Conservation (phyloP, 805 yeast species). For the Sugiyamaella smithiae region DNA sequence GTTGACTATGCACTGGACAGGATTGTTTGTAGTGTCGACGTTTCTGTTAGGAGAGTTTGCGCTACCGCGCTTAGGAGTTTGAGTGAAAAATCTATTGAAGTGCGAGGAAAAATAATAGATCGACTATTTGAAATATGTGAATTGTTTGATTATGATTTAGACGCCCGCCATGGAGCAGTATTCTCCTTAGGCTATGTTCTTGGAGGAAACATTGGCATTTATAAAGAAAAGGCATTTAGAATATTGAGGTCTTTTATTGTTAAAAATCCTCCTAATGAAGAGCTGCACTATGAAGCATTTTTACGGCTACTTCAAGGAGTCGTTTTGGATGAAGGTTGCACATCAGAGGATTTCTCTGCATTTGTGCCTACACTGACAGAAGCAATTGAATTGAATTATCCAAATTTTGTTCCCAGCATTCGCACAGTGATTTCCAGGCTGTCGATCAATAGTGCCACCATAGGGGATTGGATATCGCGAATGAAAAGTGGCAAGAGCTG, state of each 20-base stretch:
- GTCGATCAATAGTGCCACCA: not conserved
- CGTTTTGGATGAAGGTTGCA: not conserved
- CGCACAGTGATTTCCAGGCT: not conserved
- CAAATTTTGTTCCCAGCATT: not conserved
- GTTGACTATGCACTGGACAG: conserved; percentile 34
- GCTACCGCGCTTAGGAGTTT: conserved; percentile 36
- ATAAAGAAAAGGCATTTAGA: not conserved
- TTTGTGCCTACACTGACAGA: not conserved
- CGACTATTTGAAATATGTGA: not conserved
- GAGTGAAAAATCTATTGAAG: not conserved
- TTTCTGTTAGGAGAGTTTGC: conserved; percentile 43
- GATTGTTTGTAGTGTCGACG: conserved; percentile 40
- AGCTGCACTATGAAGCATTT: conserved; percentile 39
- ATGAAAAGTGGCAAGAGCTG: conserved; percentile 9
- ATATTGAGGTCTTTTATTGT: not conserved
- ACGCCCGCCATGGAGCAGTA: conserved; percentile 27
- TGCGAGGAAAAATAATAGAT: not conserved
- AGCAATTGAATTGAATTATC: conserved; percentile 9
- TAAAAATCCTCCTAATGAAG: conserved; percentile 8
- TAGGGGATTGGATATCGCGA: conserved; percentile 4
- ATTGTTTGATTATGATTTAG: conserved; percentile 15
- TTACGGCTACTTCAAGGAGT: conserved; percentile 22
- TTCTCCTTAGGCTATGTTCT: conserved; percentile 26
- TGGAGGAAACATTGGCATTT: not conserved
- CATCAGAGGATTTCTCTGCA: not conserved